Conservation (phyloP, 192 early-diverging fungal species). For the Coemansia aciculifera region DNA sequence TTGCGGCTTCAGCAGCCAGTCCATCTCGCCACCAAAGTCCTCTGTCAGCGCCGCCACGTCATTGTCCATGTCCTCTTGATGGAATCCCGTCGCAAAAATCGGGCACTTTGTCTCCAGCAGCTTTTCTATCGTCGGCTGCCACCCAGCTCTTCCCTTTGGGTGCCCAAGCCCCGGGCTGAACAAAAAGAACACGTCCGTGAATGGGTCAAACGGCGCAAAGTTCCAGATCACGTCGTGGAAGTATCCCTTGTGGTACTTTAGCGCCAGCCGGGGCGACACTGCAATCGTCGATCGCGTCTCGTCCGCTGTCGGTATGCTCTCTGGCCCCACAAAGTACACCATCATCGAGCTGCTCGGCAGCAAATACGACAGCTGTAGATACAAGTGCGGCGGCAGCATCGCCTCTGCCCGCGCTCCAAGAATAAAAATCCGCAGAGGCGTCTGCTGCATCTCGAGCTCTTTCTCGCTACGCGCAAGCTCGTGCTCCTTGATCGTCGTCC, state of each 20-base stretch:
- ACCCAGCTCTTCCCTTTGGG: conserved; percentile 58
- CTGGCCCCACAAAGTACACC: conserved; percentile 80
- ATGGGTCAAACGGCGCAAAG: conserved; percentile 74
- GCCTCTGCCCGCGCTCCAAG: conserved; percentile 75
- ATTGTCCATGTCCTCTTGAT: conserved; percentile 63
- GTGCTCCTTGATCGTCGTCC: conserved; percentile 56
- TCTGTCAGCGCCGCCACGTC: conserved; percentile 63
- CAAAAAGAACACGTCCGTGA: conserved; percentile 74
- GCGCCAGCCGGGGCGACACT: conserved; percentile 60
- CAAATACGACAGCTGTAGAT: conserved; percentile 62
- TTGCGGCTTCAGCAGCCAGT: conserved; percentile 72
- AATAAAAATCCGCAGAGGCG: conserved; percentile 67
- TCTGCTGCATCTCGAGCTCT: conserved; percentile 56
- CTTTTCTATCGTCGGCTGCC: conserved; percentile 67
- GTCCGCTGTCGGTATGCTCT: conserved; percentile 61
- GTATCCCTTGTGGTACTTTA: conserved; percentile 66
- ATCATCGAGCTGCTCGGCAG: conserved; percentile 73
- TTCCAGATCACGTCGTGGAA: conserved; percentile 64
- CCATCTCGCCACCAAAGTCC: conserved; percentile 61
- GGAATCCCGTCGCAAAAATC: conserved; percentile 76
- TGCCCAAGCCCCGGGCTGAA: conserved; percentile 77
- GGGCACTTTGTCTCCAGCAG: conserved; percentile 75
- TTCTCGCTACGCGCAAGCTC: conserved; percentile 55
- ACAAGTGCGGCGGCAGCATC: conserved; percentile 73
- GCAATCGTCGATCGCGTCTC: conserved; percentile 55